Conservation (phyloP, 495 filamentous ascomycete genomes). For the Melanomma pulvis-pyrius region DNA sequence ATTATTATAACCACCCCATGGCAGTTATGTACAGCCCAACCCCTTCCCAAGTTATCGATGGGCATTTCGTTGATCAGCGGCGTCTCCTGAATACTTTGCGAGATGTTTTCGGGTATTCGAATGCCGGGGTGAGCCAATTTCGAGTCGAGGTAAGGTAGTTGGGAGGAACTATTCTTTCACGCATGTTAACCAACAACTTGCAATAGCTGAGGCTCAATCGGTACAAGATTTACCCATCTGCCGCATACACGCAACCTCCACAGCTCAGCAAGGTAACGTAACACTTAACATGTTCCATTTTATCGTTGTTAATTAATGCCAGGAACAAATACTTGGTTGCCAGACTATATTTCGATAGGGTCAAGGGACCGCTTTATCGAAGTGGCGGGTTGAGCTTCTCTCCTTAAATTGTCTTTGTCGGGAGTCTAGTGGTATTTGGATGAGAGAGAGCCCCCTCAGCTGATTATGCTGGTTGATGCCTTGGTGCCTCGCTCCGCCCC, state of each 20-base stretch:
- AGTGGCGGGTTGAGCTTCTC: background rate
- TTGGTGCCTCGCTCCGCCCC: background rate
- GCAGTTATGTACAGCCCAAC: background rate
- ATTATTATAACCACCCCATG: constrained; percentile 2
- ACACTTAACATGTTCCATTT: background rate
- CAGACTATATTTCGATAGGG: constrained; percentile 1
- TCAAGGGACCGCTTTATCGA: background rate
- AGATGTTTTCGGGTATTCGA: constrained; percentile 8
- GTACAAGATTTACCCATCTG: constrained; percentile 15
- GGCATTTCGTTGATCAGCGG: constrained; percentile 7
- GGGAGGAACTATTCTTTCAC: background rate
- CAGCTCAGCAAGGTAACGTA: constrained; percentile 1
- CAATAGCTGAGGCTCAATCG: constrained; percentile 18
- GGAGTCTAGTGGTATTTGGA: background rate
- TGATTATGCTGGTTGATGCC: background rate
- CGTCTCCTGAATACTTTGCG: constrained; percentile 1
- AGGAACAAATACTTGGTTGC: constrained; percentile 3
- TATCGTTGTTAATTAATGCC: background rate
- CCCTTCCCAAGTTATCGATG: constrained; percentile 13
- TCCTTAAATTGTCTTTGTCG: background rate
- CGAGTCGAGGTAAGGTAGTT: constrained; percentile 11
- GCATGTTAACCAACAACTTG: background rate
- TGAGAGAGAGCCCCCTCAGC: background rate
- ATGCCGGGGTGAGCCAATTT: constrained; percentile 2
- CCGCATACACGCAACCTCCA: background rate